Percentiles rank a stretch among this genome's conserved stretches.
Evolutionary conservation across 805 yeast genomes (phyloP).

Genomic region (Candida nitratophila): DNA sequence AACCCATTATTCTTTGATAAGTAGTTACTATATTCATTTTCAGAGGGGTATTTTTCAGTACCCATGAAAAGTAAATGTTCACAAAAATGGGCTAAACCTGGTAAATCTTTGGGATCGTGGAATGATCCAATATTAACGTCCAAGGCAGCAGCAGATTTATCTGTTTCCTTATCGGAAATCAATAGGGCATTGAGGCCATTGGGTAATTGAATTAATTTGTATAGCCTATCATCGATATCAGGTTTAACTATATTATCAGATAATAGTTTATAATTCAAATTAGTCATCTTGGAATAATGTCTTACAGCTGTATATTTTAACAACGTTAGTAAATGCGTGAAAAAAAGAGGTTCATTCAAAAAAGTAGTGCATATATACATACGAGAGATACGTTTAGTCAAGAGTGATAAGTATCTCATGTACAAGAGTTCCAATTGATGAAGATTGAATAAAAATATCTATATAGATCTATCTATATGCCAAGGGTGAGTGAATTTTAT

Average conservation of each 20-base stretch:
- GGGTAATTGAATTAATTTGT: constrained; percentile 53
- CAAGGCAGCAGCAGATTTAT: constrained; percentile 71
- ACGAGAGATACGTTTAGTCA: too few relatives aligned
- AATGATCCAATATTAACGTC: constrained; percentile 77
- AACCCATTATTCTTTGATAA: constrained; percentile 80
- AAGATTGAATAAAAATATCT: too few relatives aligned
- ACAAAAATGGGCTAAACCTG: constrained; percentile 77
- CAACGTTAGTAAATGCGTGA: not conserved
- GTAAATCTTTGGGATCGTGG: constrained; percentile 53
- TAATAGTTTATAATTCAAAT: not conserved
- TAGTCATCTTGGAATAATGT: not conserved
- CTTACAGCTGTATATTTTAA: too few relatives aligned
- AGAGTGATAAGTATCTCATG: too few relatives aligned
- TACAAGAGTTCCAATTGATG: too few relatives aligned
- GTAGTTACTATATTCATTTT: constrained; percentile 67
- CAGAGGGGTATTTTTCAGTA: constrained; percentile 66
- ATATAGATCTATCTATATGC: too few relatives aligned
- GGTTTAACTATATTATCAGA: constrained; percentile 32
- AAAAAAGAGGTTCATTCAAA: not conserved
- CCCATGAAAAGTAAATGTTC: constrained; percentile 76
- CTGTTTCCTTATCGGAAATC: constrained; percentile 63
- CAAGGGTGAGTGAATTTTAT: too few relatives aligned
- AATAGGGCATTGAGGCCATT: constrained; percentile 56
- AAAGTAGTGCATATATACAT: too few relatives aligned
- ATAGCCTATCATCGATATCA: constrained; percentile 64